Conservation (phyloP, 202 grass and related monocot genomes). For the Zoysia matrella region DNA sequence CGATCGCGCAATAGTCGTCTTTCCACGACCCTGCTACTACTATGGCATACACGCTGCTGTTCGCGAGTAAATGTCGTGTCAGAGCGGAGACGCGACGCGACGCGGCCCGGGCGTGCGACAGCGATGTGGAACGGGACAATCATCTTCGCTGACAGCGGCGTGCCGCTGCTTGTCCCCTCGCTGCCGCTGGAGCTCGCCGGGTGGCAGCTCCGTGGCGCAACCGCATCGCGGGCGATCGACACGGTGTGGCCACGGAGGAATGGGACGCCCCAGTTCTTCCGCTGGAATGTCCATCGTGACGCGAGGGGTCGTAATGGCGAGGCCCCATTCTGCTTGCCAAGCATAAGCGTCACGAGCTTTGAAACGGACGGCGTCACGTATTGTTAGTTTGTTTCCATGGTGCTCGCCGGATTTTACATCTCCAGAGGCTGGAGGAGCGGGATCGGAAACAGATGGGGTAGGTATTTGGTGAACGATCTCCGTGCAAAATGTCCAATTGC, state of each 20-base stretch:
- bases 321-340: not conserved
- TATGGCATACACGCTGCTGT: not conserved
- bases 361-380: not conserved
- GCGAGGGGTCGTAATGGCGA: not conserved
- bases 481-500: not conserved
- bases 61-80: constrained; percentile 22
- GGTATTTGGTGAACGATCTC: not conserved
- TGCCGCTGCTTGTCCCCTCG: not conserved
- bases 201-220: constrained; percentile 1
- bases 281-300: constrained; percentile 26
- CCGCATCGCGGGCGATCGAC: not conserved
- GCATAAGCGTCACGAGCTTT: not conserved
- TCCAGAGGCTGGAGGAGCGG: not conserved
- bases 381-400: not conserved
- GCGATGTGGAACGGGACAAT: constrained; percentile 41
- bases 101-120: constrained; percentile 27
- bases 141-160: constrained; percentile 21
- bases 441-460: not conserved
- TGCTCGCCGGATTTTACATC: not conserved
- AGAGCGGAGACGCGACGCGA: not conserved
- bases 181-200: constrained; percentile 11
- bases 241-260: not conserved
- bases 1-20: constrained; percentile 7
- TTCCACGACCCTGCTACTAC: not conserved
- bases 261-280: not conserved